phyloP scores from a whole-genome alignment of 768 basidiomycete species.

The Mycena crocata region DNA sequence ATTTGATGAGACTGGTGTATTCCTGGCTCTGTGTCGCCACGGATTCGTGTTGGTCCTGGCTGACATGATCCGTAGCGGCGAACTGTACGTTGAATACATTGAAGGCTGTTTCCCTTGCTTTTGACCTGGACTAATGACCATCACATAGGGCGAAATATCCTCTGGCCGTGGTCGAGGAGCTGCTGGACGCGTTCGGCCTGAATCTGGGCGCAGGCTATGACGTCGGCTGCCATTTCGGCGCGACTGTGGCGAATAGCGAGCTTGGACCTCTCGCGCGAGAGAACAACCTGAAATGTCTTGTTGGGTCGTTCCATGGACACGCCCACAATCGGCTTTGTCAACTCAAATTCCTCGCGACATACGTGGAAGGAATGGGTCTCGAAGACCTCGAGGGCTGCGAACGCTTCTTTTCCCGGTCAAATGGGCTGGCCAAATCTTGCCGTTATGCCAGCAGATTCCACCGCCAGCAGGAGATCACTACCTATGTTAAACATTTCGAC shows the following conservation, averaged over 20 bases:
- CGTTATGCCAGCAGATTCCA: too few species aligned
- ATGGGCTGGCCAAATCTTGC: too few species aligned
- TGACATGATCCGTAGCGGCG: constrained; percentile 23
- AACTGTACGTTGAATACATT: too few species aligned
- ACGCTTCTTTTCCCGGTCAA: too few species aligned
- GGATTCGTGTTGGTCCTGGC: constrained; percentile 21
- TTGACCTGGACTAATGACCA: too few species aligned
- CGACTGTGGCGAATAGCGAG: too few species aligned
- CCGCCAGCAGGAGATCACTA: background rate
- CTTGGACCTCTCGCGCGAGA: too few species aligned
- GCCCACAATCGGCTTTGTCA: background rate
- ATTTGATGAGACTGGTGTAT: constrained; percentile 33
- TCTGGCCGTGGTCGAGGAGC: background rate
- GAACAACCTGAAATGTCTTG: background rate
- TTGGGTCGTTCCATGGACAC: constrained; percentile 3
- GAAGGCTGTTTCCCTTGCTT: too few species aligned
- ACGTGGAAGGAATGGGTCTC: background rate
- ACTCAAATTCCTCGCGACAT: constrained; percentile 8
- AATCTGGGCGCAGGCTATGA: constrained; percentile 6
- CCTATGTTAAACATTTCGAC: background rate
- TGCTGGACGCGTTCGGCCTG: constrained; percentile 17
- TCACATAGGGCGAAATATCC: constrained; percentile 1
- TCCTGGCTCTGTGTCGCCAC: constrained; percentile 27
- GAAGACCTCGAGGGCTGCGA: too few species aligned
- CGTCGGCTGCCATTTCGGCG: constrained; percentile 17